A percentile compares a stretch with the other conserved stretches of the same genome.
Evolutionary conservation across 2,329 filamentous ascomycete species (phyloP).

Genomic region (Alternaria dauci): DNA sequence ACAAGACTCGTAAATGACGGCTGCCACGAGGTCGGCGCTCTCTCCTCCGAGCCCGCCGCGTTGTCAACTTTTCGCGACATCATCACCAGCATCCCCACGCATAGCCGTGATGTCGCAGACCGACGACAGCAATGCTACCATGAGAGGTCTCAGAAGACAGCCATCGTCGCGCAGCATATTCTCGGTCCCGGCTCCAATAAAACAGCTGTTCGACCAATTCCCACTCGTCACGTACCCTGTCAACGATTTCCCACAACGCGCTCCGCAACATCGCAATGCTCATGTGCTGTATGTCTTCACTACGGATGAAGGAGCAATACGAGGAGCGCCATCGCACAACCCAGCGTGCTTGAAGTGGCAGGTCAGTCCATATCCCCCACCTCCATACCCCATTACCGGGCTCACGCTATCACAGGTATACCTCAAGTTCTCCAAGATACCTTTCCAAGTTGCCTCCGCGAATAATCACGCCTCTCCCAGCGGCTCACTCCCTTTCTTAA

Average conservation of each 20-base stretch:
- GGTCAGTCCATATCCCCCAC: conserved; percentile 60
- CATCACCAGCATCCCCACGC: conserved; percentile 19
- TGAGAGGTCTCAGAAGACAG: conserved; percentile 11
- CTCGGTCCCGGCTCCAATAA: conserved; percentile 76
- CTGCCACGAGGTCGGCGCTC: conserved; percentile 3
- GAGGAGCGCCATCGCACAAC: conserved; percentile 80
- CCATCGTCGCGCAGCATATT: conserved; percentile 41
- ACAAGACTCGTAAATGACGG: not conserved
- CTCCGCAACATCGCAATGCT: conserved; percentile 57
- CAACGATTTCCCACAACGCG: conserved; percentile 75
- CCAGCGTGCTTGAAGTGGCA: conserved; percentile 96
- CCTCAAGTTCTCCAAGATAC: conserved; percentile 76
- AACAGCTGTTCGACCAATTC: conserved; percentile 83
- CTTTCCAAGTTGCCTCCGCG: conserved; percentile 73
- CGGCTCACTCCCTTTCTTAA: conserved; percentile 86
- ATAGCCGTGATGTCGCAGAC: conserved; percentile 34
- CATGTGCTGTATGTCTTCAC: conserved; percentile 81
- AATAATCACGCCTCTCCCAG: conserved; percentile 94
- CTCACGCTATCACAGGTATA: conserved; percentile 69
- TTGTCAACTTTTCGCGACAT: conserved; percentile 33
- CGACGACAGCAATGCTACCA: conserved; percentile 13
- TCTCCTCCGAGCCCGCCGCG: conserved; percentile 32
- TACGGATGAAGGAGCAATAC: conserved; percentile 66
- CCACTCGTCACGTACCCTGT: conserved; percentile 78
- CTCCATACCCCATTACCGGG: conserved; percentile 4